These are phyloP conservation scores for Bryopsis sp. DNA, from an alignment of 139 green algal species.

Conservation along the genomic window DNA sequence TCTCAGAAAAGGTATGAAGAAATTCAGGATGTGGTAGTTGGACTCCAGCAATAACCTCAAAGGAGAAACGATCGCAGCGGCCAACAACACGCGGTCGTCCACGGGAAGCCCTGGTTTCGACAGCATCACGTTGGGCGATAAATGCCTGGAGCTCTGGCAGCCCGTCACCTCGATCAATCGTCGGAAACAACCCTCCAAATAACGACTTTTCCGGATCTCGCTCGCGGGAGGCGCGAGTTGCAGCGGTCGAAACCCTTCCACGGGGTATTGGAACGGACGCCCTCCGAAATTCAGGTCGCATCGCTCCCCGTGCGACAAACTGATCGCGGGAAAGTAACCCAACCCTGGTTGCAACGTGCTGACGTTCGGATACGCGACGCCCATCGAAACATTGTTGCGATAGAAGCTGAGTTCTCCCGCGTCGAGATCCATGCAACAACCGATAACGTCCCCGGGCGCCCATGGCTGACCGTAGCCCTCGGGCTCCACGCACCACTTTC, in stretches of 20 bases:
- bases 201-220: constrained; percentile 19
- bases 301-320: constrained; percentile 63
- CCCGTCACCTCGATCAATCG: constrained; percentile 35
- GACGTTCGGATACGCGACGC: constrained; percentile 63
- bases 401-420: constrained; percentile 63
- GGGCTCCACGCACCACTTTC: constrained; percentile 74
- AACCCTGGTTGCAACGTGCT: constrained; percentile 37
- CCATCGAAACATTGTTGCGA: constrained; percentile 71
- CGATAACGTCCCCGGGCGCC: constrained; percentile 76
- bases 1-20: constrained; percentile 4
- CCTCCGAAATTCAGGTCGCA: constrained; percentile 74
- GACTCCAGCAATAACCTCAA: constrained; percentile 21
- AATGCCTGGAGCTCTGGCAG: background rate
- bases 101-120: constrained; percentile 15
- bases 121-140: background rate
- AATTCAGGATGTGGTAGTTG: constrained; percentile 8
- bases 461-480: constrained; percentile 66
- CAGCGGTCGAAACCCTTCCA: constrained; percentile 58
- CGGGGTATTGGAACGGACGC: constrained; percentile 60
- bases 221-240: constrained; percentile 32
- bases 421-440: constrained; percentile 77
- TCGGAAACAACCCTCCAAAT: constrained; percentile 47
- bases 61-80: constrained; percentile 17
- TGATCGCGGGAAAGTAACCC: constrained; percentile 78
- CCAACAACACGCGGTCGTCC: constrained; percentile 35